Evolutionary conservation across 2,329 filamentous ascomycete species (phyloP).

Genomic region (Pseudogymnoascus sp.): DNA sequence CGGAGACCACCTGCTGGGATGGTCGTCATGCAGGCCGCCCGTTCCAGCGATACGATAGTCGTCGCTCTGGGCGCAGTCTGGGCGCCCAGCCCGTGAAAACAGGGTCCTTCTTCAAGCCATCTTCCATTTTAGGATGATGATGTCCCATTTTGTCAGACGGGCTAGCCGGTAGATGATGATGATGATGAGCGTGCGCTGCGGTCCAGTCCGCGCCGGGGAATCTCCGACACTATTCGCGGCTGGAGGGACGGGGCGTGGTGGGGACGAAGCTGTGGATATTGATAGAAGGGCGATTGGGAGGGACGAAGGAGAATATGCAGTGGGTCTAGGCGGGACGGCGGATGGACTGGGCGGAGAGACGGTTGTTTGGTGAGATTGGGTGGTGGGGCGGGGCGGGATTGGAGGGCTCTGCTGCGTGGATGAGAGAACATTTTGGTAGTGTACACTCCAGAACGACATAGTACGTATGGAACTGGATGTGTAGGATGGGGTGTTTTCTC

Average conservation of each 20-base stretch:
- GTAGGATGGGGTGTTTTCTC: not conserved
- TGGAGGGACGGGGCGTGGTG: slow-evolving; percentile 1
- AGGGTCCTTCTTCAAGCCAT: not conserved
- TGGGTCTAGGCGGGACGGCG: not conserved
- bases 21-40: not conserved
- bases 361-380: not conserved
- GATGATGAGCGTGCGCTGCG: not conserved
- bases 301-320: not conserved
- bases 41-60: not conserved
- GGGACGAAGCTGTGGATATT: not conserved
- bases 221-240: slow-evolving; percentile 5
- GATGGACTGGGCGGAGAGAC: not conserved
- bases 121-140: not conserved
- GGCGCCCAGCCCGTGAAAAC: not conserved
- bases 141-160: not conserved
- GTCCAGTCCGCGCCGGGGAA: slow-evolving; percentile 1
- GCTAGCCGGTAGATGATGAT: not conserved
- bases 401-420: not conserved
- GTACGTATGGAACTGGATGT: not conserved
- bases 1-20: not conserved
- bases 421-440: not conserved
- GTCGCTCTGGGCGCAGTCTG: not conserved
- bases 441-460: not conserved
- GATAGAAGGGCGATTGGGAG: not conserved
- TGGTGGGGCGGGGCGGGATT: not conserved